A percentile compares a stretch with the other conserved stretches of the same genome.
phyloP scores from a whole-genome alignment of 805 yeast genomes.

The Jamesozyma spencerorum region DNA sequence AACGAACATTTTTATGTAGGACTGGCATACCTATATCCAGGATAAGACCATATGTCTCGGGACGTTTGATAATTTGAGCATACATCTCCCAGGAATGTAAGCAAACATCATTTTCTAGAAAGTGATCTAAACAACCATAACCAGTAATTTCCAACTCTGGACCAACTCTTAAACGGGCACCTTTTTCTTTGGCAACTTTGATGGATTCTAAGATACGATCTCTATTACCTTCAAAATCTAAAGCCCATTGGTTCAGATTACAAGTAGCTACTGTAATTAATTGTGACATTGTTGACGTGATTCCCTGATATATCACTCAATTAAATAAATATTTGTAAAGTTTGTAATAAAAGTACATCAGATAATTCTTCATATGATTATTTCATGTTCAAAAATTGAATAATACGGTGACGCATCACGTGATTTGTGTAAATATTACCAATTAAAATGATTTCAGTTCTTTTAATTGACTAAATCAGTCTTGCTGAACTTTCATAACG shows the following conservation, averaged over 20 bases:
- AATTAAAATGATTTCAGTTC: no score
- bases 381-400: no score
- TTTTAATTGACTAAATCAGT: no score
- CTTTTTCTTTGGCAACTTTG: constrained; percentile 57
- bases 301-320: no score
- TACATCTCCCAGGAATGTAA: constrained; percentile 94
- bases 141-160: constrained; percentile 95
- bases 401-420: no score
- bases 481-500: no score
- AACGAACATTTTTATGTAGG: constrained; percentile 75
- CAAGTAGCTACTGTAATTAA: constrained; percentile 87
- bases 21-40: constrained; percentile 95
- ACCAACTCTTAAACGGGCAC: constrained; percentile 84
- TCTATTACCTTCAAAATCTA: constrained; percentile 94
- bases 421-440: no score
- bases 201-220: constrained; percentile 84
- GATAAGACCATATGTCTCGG: constrained; percentile 65
- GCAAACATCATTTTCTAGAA: constrained; percentile 78
- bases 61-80: constrained; percentile 57
- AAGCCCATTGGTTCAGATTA: constrained; percentile 96
- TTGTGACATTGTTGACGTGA: constrained; percentile 61
- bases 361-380: no score
- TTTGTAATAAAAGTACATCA: background rate
- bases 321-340: no score
- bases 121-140: constrained; percentile 91